Evolutionary conservation across 345 rosid genomes (phyloP).

Genomic region (Salix udensis): DNA sequence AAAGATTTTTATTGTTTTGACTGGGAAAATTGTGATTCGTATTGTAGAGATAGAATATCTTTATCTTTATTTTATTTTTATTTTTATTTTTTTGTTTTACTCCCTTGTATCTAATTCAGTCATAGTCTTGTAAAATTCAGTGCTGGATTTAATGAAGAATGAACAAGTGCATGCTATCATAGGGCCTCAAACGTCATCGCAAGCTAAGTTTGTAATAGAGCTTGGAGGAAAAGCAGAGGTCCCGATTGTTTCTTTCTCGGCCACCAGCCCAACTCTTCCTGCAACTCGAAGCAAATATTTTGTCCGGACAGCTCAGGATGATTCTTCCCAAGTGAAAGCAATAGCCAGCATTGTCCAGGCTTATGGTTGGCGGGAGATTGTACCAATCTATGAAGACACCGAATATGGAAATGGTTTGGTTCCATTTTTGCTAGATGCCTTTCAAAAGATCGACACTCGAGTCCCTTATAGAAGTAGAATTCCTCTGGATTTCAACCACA

Average conservation of each 20-base stretch:
- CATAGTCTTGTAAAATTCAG: not conserved
- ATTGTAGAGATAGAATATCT: no score
- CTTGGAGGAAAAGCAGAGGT: conserved; percentile 33
- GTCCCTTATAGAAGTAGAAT: conserved; percentile 2
- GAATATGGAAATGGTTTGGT: conserved; percentile 20
- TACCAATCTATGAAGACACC: conserved; percentile 21
- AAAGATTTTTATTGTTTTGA: no score
- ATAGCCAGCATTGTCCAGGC: conserved; percentile 4
- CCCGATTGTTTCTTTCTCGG: conserved; percentile 35
- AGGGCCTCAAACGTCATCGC: conserved; percentile 33
- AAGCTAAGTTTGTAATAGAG: conserved; percentile 25
- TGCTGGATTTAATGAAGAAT: conserved; percentile 5
- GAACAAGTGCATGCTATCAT: conserved; percentile 36
- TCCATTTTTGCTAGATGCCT: conserved; percentile 10
- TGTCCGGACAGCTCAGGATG: conserved; percentile 25
- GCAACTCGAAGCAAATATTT: conserved; percentile 19
- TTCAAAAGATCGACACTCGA: conserved; percentile 4
- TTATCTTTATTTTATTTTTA: no score
- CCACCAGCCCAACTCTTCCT: conserved; percentile 27
- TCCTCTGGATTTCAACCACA: not conserved
- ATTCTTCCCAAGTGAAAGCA: conserved; percentile 30
- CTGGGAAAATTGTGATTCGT: no score
- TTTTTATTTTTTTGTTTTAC: no score
- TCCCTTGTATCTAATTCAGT: not conserved
- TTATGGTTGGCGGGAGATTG: not conserved